Evolutionary conservation across 2,329 filamentous ascomycete genomes (phyloP), one percentile per base, ranked within the genome.

Genomic region (Sporothrix pseudoabietina): DNA sequence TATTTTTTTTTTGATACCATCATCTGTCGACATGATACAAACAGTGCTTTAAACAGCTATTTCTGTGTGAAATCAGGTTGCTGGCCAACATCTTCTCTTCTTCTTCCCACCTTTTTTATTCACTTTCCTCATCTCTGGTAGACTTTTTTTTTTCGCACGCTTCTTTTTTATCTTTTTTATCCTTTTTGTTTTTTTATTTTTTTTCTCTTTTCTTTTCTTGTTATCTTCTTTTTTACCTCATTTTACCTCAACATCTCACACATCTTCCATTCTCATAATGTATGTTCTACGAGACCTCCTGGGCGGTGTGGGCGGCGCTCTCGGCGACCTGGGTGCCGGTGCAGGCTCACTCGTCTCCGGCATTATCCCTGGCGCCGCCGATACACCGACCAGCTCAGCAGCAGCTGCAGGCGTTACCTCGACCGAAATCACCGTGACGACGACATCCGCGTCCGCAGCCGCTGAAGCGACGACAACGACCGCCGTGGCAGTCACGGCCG

Each of bases 1-100:
- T n/a, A n/a, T 8, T 14, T 39, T 30, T 39, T 30, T 65, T 55
- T 52, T 71, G n/a, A 52, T 65, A 47, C 22, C 44, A 22, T 54
- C 26, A 63, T 22, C 35, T 30, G 49, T 63, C 69, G 69, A 63
- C 55, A 73, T 73, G 66, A 54, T 55, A 54, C 44, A 39, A 69
- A 65, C 61, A 26, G 35, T 39, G 52, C 44, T 55, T 22, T 73
- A 44, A 54, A 61, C 22, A 55, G 55, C 65, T 63, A 55, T 72
- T 52, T 68, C 7, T 22, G 4, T 69, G 35, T 47, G 65, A 69
- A 69, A 55, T 65, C 66, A 69, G 54, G 72, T 73, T 73, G 72
- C 72, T 49, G 72, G 72, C 19, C 72, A 73, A 73, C 72, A 66
- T 47, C 61, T 47, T 47, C 39, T 61, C 26, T 55, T 70, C 35